Percentiles rank a stretch among this genome's conserved stretches.
Evolutionary conservation across 768 basidiomycete genomes (phyloP).

Genomic region (Boletus pseudo-olivaceus): DNA sequence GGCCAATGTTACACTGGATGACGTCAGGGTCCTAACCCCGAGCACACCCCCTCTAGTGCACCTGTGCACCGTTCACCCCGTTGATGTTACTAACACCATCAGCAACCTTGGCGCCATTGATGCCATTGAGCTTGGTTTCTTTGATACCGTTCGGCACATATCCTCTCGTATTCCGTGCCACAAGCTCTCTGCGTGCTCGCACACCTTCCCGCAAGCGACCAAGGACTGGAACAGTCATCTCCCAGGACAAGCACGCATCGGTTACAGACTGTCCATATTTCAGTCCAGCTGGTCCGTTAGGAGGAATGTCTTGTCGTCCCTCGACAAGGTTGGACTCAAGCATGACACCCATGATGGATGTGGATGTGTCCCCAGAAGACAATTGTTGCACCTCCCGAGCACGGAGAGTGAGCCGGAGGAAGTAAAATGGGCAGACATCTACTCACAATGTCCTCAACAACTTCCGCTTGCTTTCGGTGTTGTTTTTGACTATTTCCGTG

Average conservation of each 20-base stretch:
- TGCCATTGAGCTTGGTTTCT: slow-evolving; percentile 13
- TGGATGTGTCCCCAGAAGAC: slow-evolving; percentile 64
- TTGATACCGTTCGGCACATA: slow-evolving; percentile 3
- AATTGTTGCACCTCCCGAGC: slow-evolving; percentile 63
- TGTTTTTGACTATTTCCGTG: slow-evolving; percentile 96
- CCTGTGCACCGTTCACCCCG: slow-evolving; percentile 17
- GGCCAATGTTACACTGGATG: neutral
- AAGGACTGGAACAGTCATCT: slow-evolving; percentile 75
- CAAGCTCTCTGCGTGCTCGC: slow-evolving; percentile 59
- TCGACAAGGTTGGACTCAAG: slow-evolving; percentile 89
- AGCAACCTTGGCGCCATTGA: slow-evolving; percentile 6
- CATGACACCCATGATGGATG: slow-evolving; percentile 89
- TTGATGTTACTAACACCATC: slow-evolving; percentile 19
- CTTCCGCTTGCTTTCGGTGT: slow-evolving; percentile 81
- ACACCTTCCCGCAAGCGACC: slow-evolving; percentile 89
- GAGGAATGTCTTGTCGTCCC: slow-evolving; percentile 82
- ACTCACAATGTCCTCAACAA: slow-evolving; percentile 85
- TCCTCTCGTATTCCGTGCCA: slow-evolving; percentile 33
- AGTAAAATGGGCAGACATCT: neutral
- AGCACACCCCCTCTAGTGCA: neutral
- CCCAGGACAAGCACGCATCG: slow-evolving; percentile 89
- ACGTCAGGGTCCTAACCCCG: slow-evolving; percentile 3
- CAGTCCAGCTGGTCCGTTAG: slow-evolving; percentile 64
- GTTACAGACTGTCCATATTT: slow-evolving; percentile 87
- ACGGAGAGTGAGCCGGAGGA: slow-evolving; percentile 11